Base-by-base conservation (phyloP, 805 yeast species). In the Scheffersomyces spartinae region DNA sequence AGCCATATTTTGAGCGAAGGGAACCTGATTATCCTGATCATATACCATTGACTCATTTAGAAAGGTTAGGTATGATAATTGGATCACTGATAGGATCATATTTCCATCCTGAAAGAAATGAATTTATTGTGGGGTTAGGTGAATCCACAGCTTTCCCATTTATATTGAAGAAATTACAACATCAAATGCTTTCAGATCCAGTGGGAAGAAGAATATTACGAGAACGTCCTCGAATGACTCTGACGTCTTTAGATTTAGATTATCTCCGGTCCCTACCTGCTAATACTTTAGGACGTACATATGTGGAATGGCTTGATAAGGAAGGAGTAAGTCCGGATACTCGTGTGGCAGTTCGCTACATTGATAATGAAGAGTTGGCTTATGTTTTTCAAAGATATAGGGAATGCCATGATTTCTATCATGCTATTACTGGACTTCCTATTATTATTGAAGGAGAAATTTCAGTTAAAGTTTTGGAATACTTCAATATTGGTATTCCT, bases 351-450 rank as follows among this genome's bases (percentile, higher is more conserved):
- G 97, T 91, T 7, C 72, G 71, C 32, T 91, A 71, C 51, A 83
- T 91, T 21, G 86, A 82, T 35, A 85, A 91, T 45, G 86, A 82
- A 22, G 93, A 84, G 42, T 68, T 83, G 37, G 95, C 95, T 1
- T 91, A 78, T 45, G 78, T 88, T n/a, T 84, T 75, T 61, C 93
- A 84, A 48, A 61, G 98, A 40, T 91, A 88, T 47, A 69, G 98
- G 27, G 97, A 91, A 47, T 86, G 95, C 45, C 98, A 91, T 44
- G 98, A 91, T 45, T 91, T 91, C 43, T 88, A 85, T 46, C 98
- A 91, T 46, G 82, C 97, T 1, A 64, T 91, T 15, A 79, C 93
- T 0, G 88, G 93, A 9, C 62, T 83, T 26, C 97, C 97, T 0
- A 81, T 86, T 24, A 76, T 81, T 22, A 71, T 91, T 36, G 97